Evolutionary conservation across 208 protist species (phyloP).

Genomic region (Phytomonas sp.): DNA sequence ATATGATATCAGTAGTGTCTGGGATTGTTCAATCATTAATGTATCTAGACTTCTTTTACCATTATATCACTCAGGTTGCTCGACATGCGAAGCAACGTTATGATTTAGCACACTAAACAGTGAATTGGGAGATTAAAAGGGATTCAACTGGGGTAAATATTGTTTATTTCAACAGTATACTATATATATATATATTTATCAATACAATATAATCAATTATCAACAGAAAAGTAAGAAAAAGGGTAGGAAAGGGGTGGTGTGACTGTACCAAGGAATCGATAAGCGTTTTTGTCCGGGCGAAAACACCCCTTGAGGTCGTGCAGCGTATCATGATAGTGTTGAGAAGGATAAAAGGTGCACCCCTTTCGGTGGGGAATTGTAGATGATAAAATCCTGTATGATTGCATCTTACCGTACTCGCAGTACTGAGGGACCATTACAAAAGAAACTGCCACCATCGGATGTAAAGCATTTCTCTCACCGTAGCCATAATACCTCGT

Average conservation of each 20-base stretch:
- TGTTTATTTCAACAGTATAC: not conserved
- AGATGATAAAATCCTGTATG: not conserved
- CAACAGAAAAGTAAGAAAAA: not conserved
- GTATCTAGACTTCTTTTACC: slow-evolving; percentile 96
- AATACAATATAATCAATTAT: not conserved
- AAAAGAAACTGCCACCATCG: not conserved
- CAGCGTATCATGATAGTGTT: too few species aligned
- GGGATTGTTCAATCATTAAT: slow-evolving; percentile 90
- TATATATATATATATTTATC: not conserved
- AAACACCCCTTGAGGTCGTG: too few species aligned
- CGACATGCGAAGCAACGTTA: slow-evolving; percentile 68
- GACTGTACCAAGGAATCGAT: too few species aligned
- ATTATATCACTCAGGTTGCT: slow-evolving; percentile 88
- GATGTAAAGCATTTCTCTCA: not conserved
- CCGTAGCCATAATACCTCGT: not conserved
- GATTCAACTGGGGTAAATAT: not conserved
- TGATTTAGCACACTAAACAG: slow-evolving; percentile 50
- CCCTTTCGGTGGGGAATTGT: not conserved
- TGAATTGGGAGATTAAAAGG: not conserved
- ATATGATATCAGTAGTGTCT: slow-evolving; percentile 62
- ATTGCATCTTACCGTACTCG: not conserved
- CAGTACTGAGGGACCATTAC: not conserved
- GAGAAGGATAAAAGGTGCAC: not conserved
- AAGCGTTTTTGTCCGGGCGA: too few species aligned
- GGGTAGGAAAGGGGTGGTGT: too few species aligned